Evolutionary conservation across 805 yeast species (phyloP).

Genomic region (Scheffersomyces amazonensis): DNA sequence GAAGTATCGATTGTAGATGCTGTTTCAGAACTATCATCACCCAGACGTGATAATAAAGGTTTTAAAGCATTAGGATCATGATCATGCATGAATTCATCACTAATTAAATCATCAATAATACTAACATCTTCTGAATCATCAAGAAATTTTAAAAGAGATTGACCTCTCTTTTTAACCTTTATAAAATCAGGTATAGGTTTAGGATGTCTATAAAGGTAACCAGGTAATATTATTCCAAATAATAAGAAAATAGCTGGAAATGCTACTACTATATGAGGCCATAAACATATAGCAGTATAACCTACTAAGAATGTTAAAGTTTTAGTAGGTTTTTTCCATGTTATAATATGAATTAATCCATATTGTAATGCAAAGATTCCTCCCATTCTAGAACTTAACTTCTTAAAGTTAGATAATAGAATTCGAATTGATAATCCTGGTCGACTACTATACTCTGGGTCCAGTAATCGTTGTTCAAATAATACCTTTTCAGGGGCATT

Average conservation of each 20-base stretch:
- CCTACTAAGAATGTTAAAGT: constrained; percentile 59
- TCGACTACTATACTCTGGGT: constrained; percentile 40
- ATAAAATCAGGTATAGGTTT: constrained; percentile 42
- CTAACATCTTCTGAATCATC: constrained; percentile 27
- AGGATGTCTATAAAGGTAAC: constrained; percentile 69
- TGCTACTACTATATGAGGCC: constrained; percentile 66
- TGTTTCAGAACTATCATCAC: constrained; percentile 10
- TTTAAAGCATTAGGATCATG: constrained; percentile 2
- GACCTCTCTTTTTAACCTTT: constrained; percentile 49
- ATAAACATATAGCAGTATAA: constrained; percentile 64
- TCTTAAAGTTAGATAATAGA: constrained; percentile 56
- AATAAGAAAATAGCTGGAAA: constrained; percentile 60
- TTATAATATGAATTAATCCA: constrained; percentile 53
- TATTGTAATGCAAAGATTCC: constrained; percentile 60
- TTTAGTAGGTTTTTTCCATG: constrained; percentile 75
- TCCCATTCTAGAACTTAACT: constrained; percentile 54
- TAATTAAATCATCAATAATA: constrained; percentile 30
- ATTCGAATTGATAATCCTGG: constrained; percentile 59
- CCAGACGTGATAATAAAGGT: constrained; percentile 11
- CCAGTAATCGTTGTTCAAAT: constrained; percentile 39
- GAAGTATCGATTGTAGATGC: constrained; percentile 5
- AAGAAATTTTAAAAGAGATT: constrained; percentile 46
- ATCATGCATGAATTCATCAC: constrained; percentile 13
- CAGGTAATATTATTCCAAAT: constrained; percentile 64
- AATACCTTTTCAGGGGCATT: constrained; percentile 46